Evolutionary conservation across 2,329 filamentous ascomycete species (phyloP).

Genomic region (Ambrosiella beaveri): DNA sequence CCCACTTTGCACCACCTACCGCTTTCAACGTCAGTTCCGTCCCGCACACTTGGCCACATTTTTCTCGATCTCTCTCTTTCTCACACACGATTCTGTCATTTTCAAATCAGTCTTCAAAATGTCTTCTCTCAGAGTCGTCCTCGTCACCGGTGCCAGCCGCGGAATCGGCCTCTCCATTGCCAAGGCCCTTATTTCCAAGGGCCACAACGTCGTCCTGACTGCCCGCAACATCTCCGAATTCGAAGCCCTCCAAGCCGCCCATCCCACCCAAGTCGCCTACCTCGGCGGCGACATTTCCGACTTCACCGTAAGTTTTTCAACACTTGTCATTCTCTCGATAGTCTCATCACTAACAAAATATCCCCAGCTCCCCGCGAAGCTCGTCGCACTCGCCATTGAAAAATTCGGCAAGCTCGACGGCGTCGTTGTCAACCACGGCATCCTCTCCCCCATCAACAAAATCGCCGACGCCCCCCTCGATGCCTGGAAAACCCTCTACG

Average conservation of each 20-base stretch:
- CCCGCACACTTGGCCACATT: background rate
- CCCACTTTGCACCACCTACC: too few species aligned
- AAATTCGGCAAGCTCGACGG: slow-evolving; percentile 62
- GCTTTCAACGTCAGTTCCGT: too few species aligned
- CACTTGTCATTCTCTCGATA: background rate
- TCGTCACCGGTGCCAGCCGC: slow-evolving; percentile 49
- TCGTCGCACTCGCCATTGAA: slow-evolving; percentile 46
- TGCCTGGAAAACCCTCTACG: slow-evolving; percentile 60
- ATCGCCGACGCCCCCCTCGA: slow-evolving; percentile 50
- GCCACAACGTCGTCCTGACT: slow-evolving; percentile 42
- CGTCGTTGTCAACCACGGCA: slow-evolving; percentile 76
- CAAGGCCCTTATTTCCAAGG: slow-evolving; percentile 31
- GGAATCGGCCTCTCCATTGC: slow-evolving; percentile 43
- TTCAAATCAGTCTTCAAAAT: slow-evolving; percentile 20
- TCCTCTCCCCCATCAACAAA: slow-evolving; percentile 55
- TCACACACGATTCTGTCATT: background rate
- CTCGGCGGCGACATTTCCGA: slow-evolving; percentile 38
- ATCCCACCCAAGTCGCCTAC: slow-evolving; percentile 36
- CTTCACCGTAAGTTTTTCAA: slow-evolving; percentile 25
- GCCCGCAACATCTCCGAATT: slow-evolving; percentile 35
- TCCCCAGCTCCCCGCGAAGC: slow-evolving; percentile 26
- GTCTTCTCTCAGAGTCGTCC: slow-evolving; percentile 44
- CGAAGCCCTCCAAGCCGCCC: slow-evolving; percentile 31
- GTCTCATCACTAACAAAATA: background rate
- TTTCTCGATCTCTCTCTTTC: background rate